These are phyloP conservation scores for Globisporangium yorkense DNA, from an alignment of 352 stramenopile species.

Conservation along the genomic window DNA sequence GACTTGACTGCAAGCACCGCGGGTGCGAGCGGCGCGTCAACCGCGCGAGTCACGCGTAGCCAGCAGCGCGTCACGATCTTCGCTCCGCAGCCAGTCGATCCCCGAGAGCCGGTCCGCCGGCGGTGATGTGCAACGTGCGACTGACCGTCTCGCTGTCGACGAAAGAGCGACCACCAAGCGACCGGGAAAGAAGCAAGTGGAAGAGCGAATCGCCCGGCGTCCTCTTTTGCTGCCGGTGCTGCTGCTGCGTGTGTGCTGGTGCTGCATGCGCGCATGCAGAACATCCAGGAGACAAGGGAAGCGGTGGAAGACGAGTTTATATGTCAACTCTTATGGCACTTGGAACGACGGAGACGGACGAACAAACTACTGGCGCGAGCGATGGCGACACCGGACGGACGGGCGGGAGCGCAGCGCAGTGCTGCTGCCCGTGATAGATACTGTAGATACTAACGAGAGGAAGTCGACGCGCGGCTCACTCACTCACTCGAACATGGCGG, in stretches of 20 bases:
- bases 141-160: neutral
- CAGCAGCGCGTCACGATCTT: neutral
- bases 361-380: neutral
- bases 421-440: neutral
- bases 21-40: neutral
- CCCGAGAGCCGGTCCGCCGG: neutral
- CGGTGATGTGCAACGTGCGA: neutral
- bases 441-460: conserved; percentile 5
- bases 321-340: neutral
- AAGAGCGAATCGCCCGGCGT: neutral
- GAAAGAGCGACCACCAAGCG: neutral
- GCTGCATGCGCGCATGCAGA: neutral
- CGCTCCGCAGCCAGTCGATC: neutral
- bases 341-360: too few relatives aligned
- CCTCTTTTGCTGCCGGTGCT: too few relatives aligned
- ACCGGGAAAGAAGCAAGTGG: neutral
- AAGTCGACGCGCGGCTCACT: neutral
- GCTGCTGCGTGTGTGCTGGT: neutral
- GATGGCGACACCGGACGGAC: neutral
- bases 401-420: neutral
- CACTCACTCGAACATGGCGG: conserved; percentile 70
- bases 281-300: neutral
- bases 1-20: neutral
- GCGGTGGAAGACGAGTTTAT: neutral
- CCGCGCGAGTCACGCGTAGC: neutral